Evolutionary conservation across 2,329 filamentous ascomycete genomes (phyloP).

Genomic region (Cytospora leucostoma): DNA sequence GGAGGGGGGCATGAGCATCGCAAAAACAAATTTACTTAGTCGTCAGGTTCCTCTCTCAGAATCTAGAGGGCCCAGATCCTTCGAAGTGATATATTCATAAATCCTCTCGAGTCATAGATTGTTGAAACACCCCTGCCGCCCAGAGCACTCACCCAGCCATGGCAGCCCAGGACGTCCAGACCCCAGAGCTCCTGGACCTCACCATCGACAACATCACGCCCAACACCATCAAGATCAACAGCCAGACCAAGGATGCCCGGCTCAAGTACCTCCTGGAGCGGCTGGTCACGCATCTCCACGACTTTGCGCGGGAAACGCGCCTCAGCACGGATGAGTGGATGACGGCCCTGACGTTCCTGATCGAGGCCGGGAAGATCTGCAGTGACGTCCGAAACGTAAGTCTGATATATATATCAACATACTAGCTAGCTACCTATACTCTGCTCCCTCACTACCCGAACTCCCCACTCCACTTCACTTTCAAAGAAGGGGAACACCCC

Average conservation of each 20-base stretch:
- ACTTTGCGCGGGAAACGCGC: slow-evolving; percentile 78
- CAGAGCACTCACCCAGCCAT: slow-evolving; percentile 9
- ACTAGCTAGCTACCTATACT: neutral
- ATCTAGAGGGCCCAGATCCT: too few species aligned
- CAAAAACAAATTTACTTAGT: slow-evolving; percentile 1
- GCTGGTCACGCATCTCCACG: slow-evolving; percentile 76
- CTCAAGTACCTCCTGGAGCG: slow-evolving; percentile 72
- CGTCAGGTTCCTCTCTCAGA: too few species aligned
- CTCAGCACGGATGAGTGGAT: slow-evolving; percentile 80
- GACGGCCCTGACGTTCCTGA: slow-evolving; percentile 70
- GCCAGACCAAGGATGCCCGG: slow-evolving; percentile 63
- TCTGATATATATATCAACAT: slow-evolving; percentile 16
- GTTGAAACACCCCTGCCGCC: too few species aligned
- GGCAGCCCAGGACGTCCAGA: slow-evolving; percentile 22
- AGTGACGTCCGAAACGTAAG: slow-evolving; percentile 70
- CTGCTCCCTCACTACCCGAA: neutral
- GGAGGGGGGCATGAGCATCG: neutral
- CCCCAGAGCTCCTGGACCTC: slow-evolving; percentile 52
- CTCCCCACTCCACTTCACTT: too few species aligned
- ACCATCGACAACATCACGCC: slow-evolving; percentile 80
- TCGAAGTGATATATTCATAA: neutral
- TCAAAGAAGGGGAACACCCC: neutral
- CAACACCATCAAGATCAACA: slow-evolving; percentile 75
- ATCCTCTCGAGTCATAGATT: neutral
- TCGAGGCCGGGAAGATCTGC: slow-evolving; percentile 71